Base-by-base conservation (phyloP, 768 basidiomycete species). In the Trichaptum fuscoviolaceum region DNA sequence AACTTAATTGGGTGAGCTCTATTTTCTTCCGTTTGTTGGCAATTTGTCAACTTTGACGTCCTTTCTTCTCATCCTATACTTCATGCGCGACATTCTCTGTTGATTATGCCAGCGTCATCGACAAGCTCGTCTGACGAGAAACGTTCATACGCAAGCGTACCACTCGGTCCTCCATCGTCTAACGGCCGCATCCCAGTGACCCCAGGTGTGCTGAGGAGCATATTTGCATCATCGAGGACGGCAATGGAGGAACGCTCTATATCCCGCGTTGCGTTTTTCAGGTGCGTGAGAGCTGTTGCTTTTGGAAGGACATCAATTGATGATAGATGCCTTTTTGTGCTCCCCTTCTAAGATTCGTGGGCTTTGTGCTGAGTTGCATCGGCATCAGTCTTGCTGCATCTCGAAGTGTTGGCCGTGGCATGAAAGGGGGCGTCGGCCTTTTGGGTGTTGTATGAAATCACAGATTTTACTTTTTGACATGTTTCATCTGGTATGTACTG, bases 221-320 rank as follows among this genome's bases (percentile, higher is more conserved):
- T 95, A 70, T 95, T 95, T 75, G 86, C 93, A 27, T 94, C 92
- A 15, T 94, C 92, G 24, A 85, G 92, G 17, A 89, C 90, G 0
- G 85, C 89, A 2, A 79, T 89, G 65, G 92, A 95, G 73, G 92
- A 95, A 74, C 85, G 93, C 30, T 87, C 90, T 0, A 87, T 95
- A 64, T 95, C 92, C 52, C 85, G 92, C 17, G 82, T 92, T 63
- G 92, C 93, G 34, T 95, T 95, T 80, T 94, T 94, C 76, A 85
- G 93, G 92, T 91, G 75, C 60, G 72, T 64, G 65, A 65, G 64
- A 25, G 34, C 57, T 35, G 23, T 25, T 58, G 42, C 66, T 57
- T 64, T 63, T 30, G 34, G 59, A 26, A 35, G 63, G 57, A 64
- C 63, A 23, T 64, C 23, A 58, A 23, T 63, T 57, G 12, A 36